phyloP scores from a whole-genome alignment of 257 asterid genomes.

The Gentiana dahurica region DNA sequence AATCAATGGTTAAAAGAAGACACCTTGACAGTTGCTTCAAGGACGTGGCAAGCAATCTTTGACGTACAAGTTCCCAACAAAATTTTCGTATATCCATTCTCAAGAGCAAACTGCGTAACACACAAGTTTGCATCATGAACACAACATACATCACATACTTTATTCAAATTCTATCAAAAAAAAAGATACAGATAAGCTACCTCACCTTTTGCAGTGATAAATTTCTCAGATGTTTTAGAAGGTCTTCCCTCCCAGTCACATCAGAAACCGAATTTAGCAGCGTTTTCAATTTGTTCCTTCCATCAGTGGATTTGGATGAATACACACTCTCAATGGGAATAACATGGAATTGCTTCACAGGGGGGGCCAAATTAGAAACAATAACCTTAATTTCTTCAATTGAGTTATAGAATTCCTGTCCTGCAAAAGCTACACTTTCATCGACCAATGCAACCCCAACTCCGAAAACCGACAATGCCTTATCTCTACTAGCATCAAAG shows the following conservation, averaged over 20 bases:
- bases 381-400: constrained; percentile 45
- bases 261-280: constrained; percentile 42
- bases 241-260: constrained; percentile 73
- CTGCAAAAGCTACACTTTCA: constrained; percentile 32
- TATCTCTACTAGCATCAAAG: constrained; percentile 75
- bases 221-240: constrained; percentile 45
- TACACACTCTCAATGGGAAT: constrained; percentile 49
- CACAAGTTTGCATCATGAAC: neutral
- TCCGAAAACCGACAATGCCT: constrained; percentile 71
- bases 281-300: constrained; percentile 37
- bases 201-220: neutral
- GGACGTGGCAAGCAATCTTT: constrained; percentile 82
- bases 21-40: constrained; percentile 94
- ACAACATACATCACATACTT: no score
- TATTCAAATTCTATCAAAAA: no score
- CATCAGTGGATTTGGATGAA: constrained; percentile 33
- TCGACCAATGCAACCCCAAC: constrained; percentile 81
- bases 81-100: constrained; percentile 76
- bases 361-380: constrained; percentile 56
- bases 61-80: constrained; percentile 71
- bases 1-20: constrained; percentile 2
- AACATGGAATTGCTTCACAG: constrained; percentile 43
- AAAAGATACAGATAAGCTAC: no score
- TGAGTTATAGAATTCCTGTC: constrained; percentile 26
- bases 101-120: constrained; percentile 53